Percentiles rank a stretch among this genome's conserved stretches.
phyloP scores from a whole-genome alignment of 139 green algal species.

The Chlorella sp. region DNA sequence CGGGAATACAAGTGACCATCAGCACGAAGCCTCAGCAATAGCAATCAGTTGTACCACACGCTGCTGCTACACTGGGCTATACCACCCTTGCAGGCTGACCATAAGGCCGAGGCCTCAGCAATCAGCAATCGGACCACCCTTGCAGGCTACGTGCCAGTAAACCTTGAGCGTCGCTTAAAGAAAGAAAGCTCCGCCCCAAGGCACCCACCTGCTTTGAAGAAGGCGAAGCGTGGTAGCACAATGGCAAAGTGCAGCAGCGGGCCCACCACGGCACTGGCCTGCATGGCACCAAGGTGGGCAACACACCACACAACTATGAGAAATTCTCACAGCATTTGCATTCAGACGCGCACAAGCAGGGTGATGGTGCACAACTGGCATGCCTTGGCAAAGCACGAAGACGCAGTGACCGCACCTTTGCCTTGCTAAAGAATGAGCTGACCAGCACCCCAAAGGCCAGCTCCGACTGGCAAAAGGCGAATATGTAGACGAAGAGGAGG shows the following conservation, averaged over 20 bases:
- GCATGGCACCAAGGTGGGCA: not conserved
- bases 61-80: too few relatives aligned
- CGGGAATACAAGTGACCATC: too few relatives aligned
- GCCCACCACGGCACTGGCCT: conserved; percentile 6
- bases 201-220: conserved; percentile 13
- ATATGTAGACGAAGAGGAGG: conserved; percentile 18
- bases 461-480: conserved; percentile 14
- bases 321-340: not conserved
- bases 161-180: too few relatives aligned
- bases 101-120: too few relatives aligned
- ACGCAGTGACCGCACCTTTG: conserved; percentile 19
- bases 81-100: too few relatives aligned
- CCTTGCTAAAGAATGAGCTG: conserved; percentile 10
- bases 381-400: too few relatives aligned
- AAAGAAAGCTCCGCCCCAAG: too few relatives aligned
- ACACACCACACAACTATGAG: not conserved
- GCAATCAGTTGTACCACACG: too few relatives aligned
- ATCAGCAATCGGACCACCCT: too few relatives aligned
- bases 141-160: too few relatives aligned
- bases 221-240: conserved; percentile 18
- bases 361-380: not conserved
- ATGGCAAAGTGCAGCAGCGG: conserved; percentile 13
- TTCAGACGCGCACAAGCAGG: not conserved
- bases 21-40: too few relatives aligned
- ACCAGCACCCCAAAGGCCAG: conserved; percentile 28